Base-by-base conservation (phyloP, 164 flowering plant genomes). In the Chloranthus sessilifolius region DNA sequence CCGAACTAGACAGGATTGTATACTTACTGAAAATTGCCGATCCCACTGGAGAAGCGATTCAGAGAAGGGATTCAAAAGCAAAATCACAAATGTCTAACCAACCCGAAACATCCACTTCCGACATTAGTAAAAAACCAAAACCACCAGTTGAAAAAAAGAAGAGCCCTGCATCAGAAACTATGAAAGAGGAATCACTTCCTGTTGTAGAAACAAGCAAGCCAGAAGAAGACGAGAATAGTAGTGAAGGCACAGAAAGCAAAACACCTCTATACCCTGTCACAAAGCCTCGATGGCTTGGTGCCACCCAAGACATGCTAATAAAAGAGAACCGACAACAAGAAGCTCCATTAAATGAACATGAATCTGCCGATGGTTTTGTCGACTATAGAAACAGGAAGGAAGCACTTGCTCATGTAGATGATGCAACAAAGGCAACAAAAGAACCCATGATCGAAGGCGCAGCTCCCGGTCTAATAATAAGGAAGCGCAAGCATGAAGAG, bases 211-310 rank as follows among this genome's bases (percentile, higher is more conserved):
- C 58, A 42, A 48, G 25, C 29, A 52, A 62, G 55, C 53, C 51
- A 16, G 78, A 60, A 58, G 63, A 63, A 43, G 72, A 60, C 23
- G 59, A 65, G 37, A 54, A 41, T 28, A 58, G 12, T 20, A 17
- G 34, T 35, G 69, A 63, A 49, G 49, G 43, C 3, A 28, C 52
- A 24, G 79, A 79, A 28, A 59, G 43, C 46, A 63, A 71, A 61
- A 29, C 64, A n/a, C 47, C 66, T 62, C 58, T 36, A 7, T 84
- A 69, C 68, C 59, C 72, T 40, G 72, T 50, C 31, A 29, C 52
- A 39, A 89, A 94, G 65, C 97, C 96, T 27, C 82, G 70, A 43
- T 87, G 99, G 97, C 97, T 94, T 59, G 99, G 99, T 33, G 96
- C 92, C 56, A 70, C 76, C 2, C 70, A 70, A 31, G 68, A 73